These are phyloP conservation scores for Boletales sp. DNA, from an alignment of 768 basidiomycete genomes.

Conservation along the genomic window DNA sequence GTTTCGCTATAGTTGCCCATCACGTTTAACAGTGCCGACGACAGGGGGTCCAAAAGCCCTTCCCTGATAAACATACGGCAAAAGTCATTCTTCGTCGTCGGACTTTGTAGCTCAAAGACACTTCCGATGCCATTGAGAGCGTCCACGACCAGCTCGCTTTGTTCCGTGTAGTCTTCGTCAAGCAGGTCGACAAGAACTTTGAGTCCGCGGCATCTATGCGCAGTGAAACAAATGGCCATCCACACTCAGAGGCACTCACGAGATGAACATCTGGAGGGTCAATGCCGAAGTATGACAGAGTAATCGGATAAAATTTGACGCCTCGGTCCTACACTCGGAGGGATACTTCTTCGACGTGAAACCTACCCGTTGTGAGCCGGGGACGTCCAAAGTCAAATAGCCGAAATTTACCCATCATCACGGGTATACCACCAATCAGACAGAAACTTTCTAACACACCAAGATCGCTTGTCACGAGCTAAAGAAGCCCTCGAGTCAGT, in stretches of 20 bases:
- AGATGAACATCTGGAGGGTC: slow-evolving; percentile 98
- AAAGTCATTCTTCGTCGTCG: slow-evolving; percentile 97
- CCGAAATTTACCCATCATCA: slow-evolving; percentile 70
- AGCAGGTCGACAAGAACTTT: slow-evolving; percentile 93
- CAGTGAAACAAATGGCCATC: neutral
- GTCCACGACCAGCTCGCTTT: slow-evolving; percentile 86
- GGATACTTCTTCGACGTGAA: slow-evolving; percentile 95
- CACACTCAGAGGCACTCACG: slow-evolving; percentile 52
- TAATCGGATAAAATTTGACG: slow-evolving; percentile 89
- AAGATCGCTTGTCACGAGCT: slow-evolving; percentile 71
- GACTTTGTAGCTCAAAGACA: slow-evolving; percentile 94
- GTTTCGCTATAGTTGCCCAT: slow-evolving; percentile 68
- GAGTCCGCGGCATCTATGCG: slow-evolving; percentile 82
- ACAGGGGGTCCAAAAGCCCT: slow-evolving; percentile 89
- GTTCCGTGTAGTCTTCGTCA: slow-evolving; percentile 93
- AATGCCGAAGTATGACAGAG: slow-evolving; percentile 90
- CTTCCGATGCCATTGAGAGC: slow-evolving; percentile 92
- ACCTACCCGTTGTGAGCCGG: slow-evolving; percentile 38
- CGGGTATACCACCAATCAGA: slow-evolving; percentile 90
- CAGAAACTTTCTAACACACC: slow-evolving; percentile 94
- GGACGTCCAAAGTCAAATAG: neutral
- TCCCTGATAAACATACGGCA: slow-evolving; percentile 98
- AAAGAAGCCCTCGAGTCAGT: neutral
- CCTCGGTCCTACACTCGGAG: slow-evolving; percentile 90
- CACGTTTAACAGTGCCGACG: slow-evolving; percentile 84